Base-by-base conservation (phyloP, 2,329 filamentous ascomycete genomes). In the Talaromyces piceae region DNA sequence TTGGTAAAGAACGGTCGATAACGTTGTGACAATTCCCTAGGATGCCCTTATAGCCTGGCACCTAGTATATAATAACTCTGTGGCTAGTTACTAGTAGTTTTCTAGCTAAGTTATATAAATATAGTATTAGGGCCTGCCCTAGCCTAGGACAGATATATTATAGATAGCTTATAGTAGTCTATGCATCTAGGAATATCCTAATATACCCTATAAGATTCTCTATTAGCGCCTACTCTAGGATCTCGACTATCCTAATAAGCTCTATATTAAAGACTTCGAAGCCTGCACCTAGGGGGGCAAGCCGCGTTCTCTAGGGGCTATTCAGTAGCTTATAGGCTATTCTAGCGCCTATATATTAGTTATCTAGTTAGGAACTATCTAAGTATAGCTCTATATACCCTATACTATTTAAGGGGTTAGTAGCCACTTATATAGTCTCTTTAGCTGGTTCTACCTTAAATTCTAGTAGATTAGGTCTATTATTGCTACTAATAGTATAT, bases 31-130 rank as follows among this genome's bases (percentile, higher is more conserved):
- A n/a, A 31, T 57, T 57, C 6, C 50, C 53, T 33, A 25, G 41
- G 12, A 51, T 31, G 12, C 48, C 48, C 11, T 50, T 22, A 28
- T 57, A 48, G 23, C 44, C 55, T n/a, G 45, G 50, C 41, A 52
- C 47, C 53, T 51, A 57, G 3, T 30, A 45, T 20, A 57, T 53
- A 16, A 46, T 25, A n/a, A 57, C 5, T 12, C 23, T 30, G n/a
- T 20, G 22, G 7, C 27, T 20, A 13, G 31, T 33, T 7, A 8
- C 4, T 16, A n/a, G 12, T 13, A 33, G n/a, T 3, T 33, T 5
- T 16, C 11, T 18, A 2, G 5, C 31, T 13, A 33, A 5, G 12
- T 3, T 2, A 8, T 33, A 18, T 33, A 7, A 5, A 4, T 16
- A 4, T 7, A 33, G 9, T 8, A 6, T 3, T 16, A 33, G 11